Evolutionary conservation across 116 monocot genomes (phyloP).

Genomic region (Dioscorea cayenensis): DNA sequence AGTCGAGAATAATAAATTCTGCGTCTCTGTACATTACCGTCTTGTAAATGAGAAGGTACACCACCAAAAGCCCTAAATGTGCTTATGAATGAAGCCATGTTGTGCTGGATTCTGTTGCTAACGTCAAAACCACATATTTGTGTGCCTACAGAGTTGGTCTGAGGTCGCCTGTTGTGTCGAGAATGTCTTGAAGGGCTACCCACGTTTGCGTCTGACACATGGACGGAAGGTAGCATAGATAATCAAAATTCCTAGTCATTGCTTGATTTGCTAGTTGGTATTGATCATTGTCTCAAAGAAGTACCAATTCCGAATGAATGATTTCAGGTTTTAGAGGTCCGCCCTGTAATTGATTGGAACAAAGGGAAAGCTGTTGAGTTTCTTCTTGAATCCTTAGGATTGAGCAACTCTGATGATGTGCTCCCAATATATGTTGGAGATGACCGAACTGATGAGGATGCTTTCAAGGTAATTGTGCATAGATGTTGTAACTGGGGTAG

Average conservation of each 20-base stretch:
- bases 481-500: not conserved
- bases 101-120: too few relatives aligned
- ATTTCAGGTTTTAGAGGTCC: conserved; percentile 24
- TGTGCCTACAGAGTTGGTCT: conserved; percentile 30
- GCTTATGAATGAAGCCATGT: too few relatives aligned
- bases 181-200: conserved; percentile 38
- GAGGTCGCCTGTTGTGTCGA: conserved; percentile 36
- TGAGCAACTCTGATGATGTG: conserved; percentile 2
- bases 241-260: not conserved
- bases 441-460: conserved; percentile 12
- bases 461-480: conserved; percentile 2
- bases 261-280: not conserved
- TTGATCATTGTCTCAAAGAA: not conserved
- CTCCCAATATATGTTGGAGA: conserved; percentile 13
- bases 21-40: conserved; percentile 75
- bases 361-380: conserved; percentile 51
- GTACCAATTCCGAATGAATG: not conserved
- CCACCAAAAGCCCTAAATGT: too few relatives aligned
- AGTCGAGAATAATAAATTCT: conserved; percentile 69
- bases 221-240: conserved; percentile 46
- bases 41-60: conserved; percentile 48
- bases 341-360: conserved; percentile 44
- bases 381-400: conserved; percentile 32
- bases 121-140: not conserved
- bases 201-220: conserved; percentile 47